Evolutionary conservation across 371 early-diverging fungal genomes (phyloP).

Genomic region (Circinella umbellata): DNA sequence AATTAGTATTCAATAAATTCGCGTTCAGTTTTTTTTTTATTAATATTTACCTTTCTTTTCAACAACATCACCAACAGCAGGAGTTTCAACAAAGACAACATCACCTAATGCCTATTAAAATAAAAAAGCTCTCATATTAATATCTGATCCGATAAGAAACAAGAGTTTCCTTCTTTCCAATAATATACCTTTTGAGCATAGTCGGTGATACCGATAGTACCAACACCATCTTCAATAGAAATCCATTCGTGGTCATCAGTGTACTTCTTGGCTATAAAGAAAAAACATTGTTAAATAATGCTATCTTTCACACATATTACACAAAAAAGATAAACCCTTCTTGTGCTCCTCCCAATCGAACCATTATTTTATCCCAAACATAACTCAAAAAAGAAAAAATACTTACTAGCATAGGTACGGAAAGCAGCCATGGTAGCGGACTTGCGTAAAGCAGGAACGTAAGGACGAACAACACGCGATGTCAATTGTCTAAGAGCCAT

Average conservation of each 20-base stretch:
- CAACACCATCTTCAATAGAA: slow-evolving; percentile 70
- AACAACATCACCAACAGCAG: slow-evolving; percentile 65
- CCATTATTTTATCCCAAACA: neutral
- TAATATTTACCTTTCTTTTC: slow-evolving; percentile 70
- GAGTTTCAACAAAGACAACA: slow-evolving; percentile 91
- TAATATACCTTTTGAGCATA: slow-evolving; percentile 75
- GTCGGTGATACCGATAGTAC: slow-evolving; percentile 92
- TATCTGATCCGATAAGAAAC: no score
- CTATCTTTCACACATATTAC: neutral
- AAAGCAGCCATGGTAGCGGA: slow-evolving; percentile 39
- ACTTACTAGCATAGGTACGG: slow-evolving; percentile 56
- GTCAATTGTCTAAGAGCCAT: slow-evolving; percentile 55
- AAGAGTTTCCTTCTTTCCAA: no score
- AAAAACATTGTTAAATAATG: neutral
- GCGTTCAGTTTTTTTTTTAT: neutral
- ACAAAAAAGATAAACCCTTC: neutral
- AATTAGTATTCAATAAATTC: neutral
- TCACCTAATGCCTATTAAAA: slow-evolving; percentile 79
- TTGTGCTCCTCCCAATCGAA: neutral
- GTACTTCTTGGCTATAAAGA: slow-evolving; percentile 67
- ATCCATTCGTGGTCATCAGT: slow-evolving; percentile 97
- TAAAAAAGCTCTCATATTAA: neutral
- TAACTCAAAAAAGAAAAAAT: neutral
- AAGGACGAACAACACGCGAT: slow-evolving; percentile 50
- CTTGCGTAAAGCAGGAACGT: slow-evolving; percentile 43